Percentiles rank a stretch among this genome's conserved stretches.
These are phyloP conservation scores for Taxillus chinensis DNA, from an alignment of 164 flowering plant species.

Conservation along the genomic window DNA sequence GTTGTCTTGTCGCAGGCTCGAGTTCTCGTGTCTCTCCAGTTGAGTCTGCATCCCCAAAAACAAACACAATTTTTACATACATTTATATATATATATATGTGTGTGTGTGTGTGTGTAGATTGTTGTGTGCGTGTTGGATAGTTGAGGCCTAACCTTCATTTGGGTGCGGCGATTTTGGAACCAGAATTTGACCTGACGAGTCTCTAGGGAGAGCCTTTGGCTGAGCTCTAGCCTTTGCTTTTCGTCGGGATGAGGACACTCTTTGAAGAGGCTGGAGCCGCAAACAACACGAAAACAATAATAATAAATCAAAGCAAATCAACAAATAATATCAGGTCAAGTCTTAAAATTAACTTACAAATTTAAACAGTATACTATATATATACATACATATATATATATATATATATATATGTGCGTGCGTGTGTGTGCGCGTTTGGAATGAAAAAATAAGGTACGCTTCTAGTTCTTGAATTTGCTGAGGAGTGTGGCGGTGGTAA, in stretches of 20 bases:
- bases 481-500: conserved; percentile 98
- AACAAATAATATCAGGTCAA: conserved; percentile 3
- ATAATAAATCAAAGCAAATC: neutral
- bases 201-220: conserved; percentile 67
- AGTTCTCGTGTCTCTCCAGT: conserved; percentile 88
- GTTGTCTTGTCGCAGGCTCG: conserved; percentile 77
- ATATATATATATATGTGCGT: too few relatives aligned
- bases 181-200: conserved; percentile 96
- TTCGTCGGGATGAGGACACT: conserved; percentile 99
- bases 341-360: too few relatives aligned
- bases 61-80: too few relatives aligned
- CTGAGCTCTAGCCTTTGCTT: conserved; percentile 88
- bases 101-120: too few relatives aligned
- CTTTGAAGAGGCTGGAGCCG: conserved; percentile 64
- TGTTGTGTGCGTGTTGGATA: too few relatives aligned
- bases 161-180: conserved; percentile 94
- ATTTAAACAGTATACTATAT: too few relatives aligned
- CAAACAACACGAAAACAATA: neutral
- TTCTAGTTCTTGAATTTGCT: conserved; percentile 99
- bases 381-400: too few relatives aligned
- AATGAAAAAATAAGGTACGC: conserved; percentile 15
- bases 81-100: neutral
- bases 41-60: conserved; percentile 50
- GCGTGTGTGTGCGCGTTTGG: too few relatives aligned
- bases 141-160: conserved; percentile 51